Conservation (phyloP, 768 basidiomycete species). For the Tubosaeta brunneosetosa region DNA sequence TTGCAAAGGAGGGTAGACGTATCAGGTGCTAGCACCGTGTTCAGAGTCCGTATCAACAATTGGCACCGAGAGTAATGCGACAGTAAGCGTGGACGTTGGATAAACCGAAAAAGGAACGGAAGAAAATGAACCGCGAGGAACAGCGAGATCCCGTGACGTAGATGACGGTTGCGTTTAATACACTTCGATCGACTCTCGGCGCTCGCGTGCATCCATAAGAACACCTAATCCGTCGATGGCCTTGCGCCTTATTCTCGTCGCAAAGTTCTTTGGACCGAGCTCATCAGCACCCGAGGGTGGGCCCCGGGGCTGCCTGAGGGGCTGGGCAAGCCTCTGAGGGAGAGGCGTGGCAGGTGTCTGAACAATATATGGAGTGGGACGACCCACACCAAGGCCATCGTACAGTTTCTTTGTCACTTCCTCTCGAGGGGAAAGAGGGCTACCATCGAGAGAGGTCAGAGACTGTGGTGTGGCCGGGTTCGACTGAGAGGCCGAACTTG, state of each 20-base stretch:
- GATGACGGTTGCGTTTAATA: constrained; percentile 40
- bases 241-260: constrained; percentile 76
- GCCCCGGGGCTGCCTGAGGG: constrained; percentile 81
- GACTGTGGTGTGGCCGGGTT: constrained; percentile 77
- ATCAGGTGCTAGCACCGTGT: constrained; percentile 23
- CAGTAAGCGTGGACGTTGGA: constrained; percentile 10
- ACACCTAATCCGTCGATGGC: constrained; percentile 77
- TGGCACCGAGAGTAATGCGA: constrained; percentile 9
- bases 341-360: constrained; percentile 24
- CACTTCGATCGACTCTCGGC: constrained; percentile 68
- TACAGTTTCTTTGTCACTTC: constrained; percentile 83
- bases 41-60: constrained; percentile 18
- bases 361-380: constrained; percentile 44
- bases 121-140: constrained; percentile 10
- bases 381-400: constrained; percentile 83
- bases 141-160: constrained; percentile 3
- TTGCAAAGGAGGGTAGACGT: constrained; percentile 25
- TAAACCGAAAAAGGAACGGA: constrained; percentile 18
- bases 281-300: constrained; percentile 86
- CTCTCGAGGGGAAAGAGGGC: constrained; percentile 77
- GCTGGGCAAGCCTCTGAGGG: constrained; percentile 56
- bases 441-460: constrained; percentile 47
- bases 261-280: constrained; percentile 85
- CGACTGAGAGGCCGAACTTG: constrained; percentile 57
- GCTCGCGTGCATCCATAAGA: constrained; percentile 78